A percentile compares a stretch with the other conserved stretches of the same genome.
phyloP scores from a whole-genome alignment of 129 eudicot species.

The Tagetes erecta region DNA sequence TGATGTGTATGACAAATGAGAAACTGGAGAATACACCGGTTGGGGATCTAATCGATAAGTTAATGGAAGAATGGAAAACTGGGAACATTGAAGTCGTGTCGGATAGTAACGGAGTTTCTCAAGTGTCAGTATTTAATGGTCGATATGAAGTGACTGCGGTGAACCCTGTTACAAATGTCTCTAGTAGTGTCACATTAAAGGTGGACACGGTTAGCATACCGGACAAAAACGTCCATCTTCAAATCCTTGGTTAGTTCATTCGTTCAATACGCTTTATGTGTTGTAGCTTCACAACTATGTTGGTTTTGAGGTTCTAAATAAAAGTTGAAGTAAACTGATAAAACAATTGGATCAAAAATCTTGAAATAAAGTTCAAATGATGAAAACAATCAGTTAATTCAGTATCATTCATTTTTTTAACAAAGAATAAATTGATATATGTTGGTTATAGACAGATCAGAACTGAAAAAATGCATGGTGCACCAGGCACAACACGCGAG shows the following conservation, averaged over 20 bases:
- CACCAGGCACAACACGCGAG: background rate
- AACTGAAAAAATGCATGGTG: no score
- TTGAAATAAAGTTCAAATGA: background rate
- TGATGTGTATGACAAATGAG: slow-evolving; percentile 61
- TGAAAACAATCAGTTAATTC: no score
- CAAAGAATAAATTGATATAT: no score
- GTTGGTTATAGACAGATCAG: no score
- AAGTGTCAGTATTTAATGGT: slow-evolving; percentile 58
- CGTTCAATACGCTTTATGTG: background rate
- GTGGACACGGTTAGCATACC: slow-evolving; percentile 37
- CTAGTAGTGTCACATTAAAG: slow-evolving; percentile 29
- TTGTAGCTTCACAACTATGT: no score
- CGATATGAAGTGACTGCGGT: slow-evolving; percentile 47
- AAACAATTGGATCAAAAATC: background rate
- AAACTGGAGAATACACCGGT: slow-evolving; percentile 52
- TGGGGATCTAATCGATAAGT: slow-evolving; percentile 64
- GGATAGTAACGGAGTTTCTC: slow-evolving; percentile 46
- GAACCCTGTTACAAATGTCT: slow-evolving; percentile 26
- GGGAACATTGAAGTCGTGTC: slow-evolving; percentile 32
- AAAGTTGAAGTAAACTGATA: background rate
- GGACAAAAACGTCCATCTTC: slow-evolving; percentile 18
- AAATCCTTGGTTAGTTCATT: slow-evolving; percentile 21
- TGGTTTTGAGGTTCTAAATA: background rate
- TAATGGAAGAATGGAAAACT: slow-evolving; percentile 36
- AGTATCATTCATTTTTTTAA: no score